These are phyloP conservation scores for Fusarium phyllophilum DNA, from an alignment of 2,329 filamentous ascomycete species.

Conservation along the genomic window DNA sequence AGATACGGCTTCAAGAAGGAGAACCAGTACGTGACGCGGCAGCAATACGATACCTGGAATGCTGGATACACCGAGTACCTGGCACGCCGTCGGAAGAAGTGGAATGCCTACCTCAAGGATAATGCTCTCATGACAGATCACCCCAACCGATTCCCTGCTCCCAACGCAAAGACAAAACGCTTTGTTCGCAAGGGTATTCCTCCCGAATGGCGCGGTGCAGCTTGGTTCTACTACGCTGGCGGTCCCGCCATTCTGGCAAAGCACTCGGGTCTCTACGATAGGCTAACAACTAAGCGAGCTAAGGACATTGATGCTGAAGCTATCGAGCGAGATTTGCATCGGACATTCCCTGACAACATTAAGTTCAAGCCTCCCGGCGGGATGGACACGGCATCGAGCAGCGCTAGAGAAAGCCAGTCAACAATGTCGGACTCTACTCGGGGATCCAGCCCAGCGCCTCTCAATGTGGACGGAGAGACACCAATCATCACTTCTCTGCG, in stretches of 20 bases:
- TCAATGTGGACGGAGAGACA: slow-evolving; percentile 67
- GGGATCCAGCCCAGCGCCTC: slow-evolving; percentile 50
- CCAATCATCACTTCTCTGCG: slow-evolving; percentile 83
- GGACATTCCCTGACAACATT: slow-evolving; percentile 94
- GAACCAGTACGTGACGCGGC: slow-evolving; percentile 78
- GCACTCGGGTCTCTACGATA: slow-evolving; percentile 79
- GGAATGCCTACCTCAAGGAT: slow-evolving; percentile 80
- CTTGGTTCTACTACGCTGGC: slow-evolving; percentile 96
- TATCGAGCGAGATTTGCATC: slow-evolving; percentile 92
- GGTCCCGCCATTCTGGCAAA: slow-evolving; percentile 82
- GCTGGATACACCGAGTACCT: slow-evolving; percentile 78
- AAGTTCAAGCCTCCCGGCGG: slow-evolving; percentile 77
- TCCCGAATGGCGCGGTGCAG: slow-evolving; percentile 91
- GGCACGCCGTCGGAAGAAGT: slow-evolving; percentile 80
- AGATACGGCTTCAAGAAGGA: slow-evolving; percentile 93
- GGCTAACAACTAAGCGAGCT: slow-evolving; percentile 71
- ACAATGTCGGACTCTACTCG: slow-evolving; percentile 49
- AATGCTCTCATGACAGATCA: slow-evolving; percentile 76
- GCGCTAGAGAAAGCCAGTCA: slow-evolving; percentile 50
- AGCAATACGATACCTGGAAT: slow-evolving; percentile 87
- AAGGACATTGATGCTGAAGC: slow-evolving; percentile 83
- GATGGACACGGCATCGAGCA: slow-evolving; percentile 47
- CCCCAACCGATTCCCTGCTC: slow-evolving; percentile 82
- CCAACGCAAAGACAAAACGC: slow-evolving; percentile 84
- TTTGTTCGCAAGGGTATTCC: slow-evolving; percentile 95